These are phyloP conservation scores for Pythium utonaiense DNA, from an alignment of 352 stramenopile genomes.

Conservation along the genomic window DNA sequence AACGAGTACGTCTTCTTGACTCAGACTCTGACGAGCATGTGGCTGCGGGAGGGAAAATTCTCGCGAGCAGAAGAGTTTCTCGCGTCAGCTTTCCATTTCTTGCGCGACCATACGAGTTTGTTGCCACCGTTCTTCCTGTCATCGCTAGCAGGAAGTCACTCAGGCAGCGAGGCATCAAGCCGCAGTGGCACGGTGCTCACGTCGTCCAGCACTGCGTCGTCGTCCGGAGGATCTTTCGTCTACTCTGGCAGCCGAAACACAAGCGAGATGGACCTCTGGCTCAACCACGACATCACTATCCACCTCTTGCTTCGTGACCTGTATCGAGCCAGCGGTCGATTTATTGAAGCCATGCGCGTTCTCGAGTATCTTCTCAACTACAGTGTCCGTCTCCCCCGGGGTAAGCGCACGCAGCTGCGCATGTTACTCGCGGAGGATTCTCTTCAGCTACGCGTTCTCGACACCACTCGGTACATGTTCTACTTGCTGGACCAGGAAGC, in stretches of 20 bases:
- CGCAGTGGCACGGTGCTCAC: conserved; percentile 71
- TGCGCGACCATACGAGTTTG: conserved; percentile 66
- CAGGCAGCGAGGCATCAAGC: conserved; percentile 34
- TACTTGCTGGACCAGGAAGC: conserved; percentile 70
- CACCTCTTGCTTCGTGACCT: conserved; percentile 77
- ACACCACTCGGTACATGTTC: conserved; percentile 74
- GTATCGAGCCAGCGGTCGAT: conserved; percentile 76
- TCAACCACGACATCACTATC: conserved; percentile 83
- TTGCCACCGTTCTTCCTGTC: conserved; percentile 63
- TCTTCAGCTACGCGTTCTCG: conserved; percentile 68
- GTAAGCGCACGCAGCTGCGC: conserved; percentile 72
- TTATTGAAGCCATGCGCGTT: conserved; percentile 72
- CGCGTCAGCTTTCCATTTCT: conserved; percentile 52
- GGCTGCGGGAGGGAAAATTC: conserved; percentile 76
- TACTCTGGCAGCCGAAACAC: conserved; percentile 44
- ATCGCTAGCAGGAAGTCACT: conserved; percentile 44
- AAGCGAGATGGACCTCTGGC: conserved; percentile 71
- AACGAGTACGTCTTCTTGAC: conserved; percentile 85
- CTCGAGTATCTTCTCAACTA: conserved; percentile 79
- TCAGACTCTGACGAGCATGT: conserved; percentile 74
- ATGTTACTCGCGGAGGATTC: conserved; percentile 81
- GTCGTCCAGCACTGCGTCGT: conserved; percentile 65
- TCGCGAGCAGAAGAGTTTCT: conserved; percentile 68
- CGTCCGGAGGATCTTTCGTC: conserved; percentile 59
- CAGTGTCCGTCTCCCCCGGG: conserved; percentile 59